phyloP scores from a whole-genome alignment of 2,329 filamentous ascomycete species.

The Fusarium camptoceras region DNA sequence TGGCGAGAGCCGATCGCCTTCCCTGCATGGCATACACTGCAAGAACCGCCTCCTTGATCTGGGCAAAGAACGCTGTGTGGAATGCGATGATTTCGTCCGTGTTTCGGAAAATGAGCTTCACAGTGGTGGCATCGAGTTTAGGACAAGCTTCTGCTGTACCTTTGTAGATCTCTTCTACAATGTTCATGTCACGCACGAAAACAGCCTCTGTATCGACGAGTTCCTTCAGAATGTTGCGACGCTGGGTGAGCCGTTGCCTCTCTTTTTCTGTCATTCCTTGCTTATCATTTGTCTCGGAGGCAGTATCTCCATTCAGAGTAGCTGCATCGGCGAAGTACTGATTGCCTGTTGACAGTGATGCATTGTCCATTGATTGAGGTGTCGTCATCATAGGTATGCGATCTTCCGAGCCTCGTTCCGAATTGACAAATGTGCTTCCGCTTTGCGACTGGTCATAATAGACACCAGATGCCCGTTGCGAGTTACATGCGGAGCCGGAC shows the following conservation, averaged over 20 bases:
- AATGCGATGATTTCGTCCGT: slow-evolving; percentile 91
- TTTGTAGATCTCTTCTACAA: slow-evolving; percentile 97
- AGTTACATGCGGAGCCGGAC: slow-evolving; percentile 51
- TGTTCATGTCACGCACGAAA: slow-evolving; percentile 95
- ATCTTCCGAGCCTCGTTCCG: slow-evolving; percentile 60
- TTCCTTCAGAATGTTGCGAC: slow-evolving; percentile 89
- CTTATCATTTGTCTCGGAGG: slow-evolving; percentile 52
- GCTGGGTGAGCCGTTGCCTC: slow-evolving; percentile 79
- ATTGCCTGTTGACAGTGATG: slow-evolving; percentile 59
- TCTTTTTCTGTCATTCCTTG: slow-evolving; percentile 64
- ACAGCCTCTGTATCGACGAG: slow-evolving; percentile 91
- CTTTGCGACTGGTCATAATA: slow-evolving; percentile 55
- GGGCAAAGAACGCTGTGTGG: slow-evolving; percentile 80
- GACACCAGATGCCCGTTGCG: slow-evolving; percentile 58
- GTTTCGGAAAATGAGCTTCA: slow-evolving; percentile 92
- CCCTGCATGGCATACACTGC: slow-evolving; percentile 78
- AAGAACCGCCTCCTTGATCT: slow-evolving; percentile 83
- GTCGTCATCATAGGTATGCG: slow-evolving; percentile 57
- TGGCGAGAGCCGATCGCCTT: slow-evolving; percentile 56
- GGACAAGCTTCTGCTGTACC: slow-evolving; percentile 87
- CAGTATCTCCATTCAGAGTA: slow-evolving; percentile 54
- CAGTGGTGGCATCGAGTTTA: slow-evolving; percentile 82
- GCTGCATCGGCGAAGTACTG: slow-evolving; percentile 54
- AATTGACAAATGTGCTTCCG: slow-evolving; percentile 57
- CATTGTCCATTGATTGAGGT: slow-evolving; percentile 60